Conservation (phyloP, 805 yeast genomes). For the Teunomyces gatunensis region DNA sequence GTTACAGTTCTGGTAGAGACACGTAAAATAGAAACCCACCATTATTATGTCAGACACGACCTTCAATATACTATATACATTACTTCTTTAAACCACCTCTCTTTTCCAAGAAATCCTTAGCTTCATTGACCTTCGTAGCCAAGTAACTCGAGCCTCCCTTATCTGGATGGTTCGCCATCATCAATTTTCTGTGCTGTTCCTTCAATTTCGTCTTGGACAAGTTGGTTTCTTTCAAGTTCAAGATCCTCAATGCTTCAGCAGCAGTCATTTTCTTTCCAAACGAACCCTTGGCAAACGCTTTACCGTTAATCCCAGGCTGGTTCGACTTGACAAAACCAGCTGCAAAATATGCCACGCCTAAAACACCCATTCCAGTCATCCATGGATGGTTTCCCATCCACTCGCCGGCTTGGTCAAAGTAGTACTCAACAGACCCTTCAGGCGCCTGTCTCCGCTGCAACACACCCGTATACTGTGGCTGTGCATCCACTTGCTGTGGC, state of each 20-base stretch:
- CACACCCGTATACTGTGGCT: slow-evolving; percentile 35
- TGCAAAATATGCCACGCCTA: slow-evolving; percentile 58
- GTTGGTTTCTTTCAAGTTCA: slow-evolving; percentile 68
- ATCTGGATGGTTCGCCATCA: slow-evolving; percentile 92
- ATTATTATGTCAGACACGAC: background rate
- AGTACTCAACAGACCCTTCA: slow-evolving; percentile 54
- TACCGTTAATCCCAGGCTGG: slow-evolving; percentile 66
- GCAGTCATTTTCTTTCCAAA: slow-evolving; percentile 90
- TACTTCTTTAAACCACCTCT: slow-evolving; percentile 52
- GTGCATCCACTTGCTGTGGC: slow-evolving; percentile 20
- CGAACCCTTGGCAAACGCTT: slow-evolving; percentile 79
- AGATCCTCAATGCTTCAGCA: slow-evolving; percentile 82
- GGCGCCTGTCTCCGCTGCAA: slow-evolving; percentile 40
- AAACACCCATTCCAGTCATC: slow-evolving; percentile 66
- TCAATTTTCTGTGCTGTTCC: slow-evolving; percentile 77
- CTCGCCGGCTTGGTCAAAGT: slow-evolving; percentile 57
- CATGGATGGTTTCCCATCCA: slow-evolving; percentile 77
- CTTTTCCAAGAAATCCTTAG: slow-evolving; percentile 77
- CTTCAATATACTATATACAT: background rate
- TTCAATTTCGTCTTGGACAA: slow-evolving; percentile 63
- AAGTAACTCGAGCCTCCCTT: slow-evolving; percentile 88
- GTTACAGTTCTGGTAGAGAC: background rate
- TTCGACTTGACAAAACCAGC: slow-evolving; percentile 67
- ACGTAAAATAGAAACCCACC: background rate
- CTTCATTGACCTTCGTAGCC: slow-evolving; percentile 91